Evolutionary conservation across 1,284 basidiomycete genomes (phyloP).

Genomic region (Hemileia vastatrix): DNA sequence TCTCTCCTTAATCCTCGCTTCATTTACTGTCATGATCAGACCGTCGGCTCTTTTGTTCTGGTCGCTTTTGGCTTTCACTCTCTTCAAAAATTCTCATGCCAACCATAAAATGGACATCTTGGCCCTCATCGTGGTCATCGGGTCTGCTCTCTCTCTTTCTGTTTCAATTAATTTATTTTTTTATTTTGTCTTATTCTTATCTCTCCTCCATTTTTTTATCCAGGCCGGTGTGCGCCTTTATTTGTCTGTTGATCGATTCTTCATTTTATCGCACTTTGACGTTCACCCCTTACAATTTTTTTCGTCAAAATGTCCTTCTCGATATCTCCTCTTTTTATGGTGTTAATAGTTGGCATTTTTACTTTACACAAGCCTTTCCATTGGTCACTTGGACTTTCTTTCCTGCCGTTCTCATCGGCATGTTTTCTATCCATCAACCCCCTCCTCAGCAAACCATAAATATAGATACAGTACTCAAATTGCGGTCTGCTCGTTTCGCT

Average conservation of each 20-base stretch:
- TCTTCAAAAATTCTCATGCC: slow-evolving; percentile 7
- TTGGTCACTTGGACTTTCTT: slow-evolving; percentile 49
- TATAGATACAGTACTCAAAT: not conserved
- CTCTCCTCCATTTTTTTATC: slow-evolving; percentile 4
- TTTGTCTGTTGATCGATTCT: slow-evolving; percentile 55
- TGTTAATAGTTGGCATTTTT: slow-evolving; percentile 74
- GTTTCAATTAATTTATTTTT: slow-evolving; percentile 13
- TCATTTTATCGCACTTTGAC: slow-evolving; percentile 59
- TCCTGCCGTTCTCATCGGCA: slow-evolving; percentile 20
- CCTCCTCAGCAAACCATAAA: not conserved
- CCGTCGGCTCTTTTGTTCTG: slow-evolving; percentile 19
- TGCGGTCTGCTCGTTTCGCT: slow-evolving; percentile 50
- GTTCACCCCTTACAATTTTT: slow-evolving; percentile 70
- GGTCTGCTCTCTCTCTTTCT: slow-evolving; percentile 32
- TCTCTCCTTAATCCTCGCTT: slow-evolving; percentile 25
- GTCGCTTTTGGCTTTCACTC: not conserved
- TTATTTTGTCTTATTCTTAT: slow-evolving; percentile 3
- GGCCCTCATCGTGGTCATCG: slow-evolving; percentile 4
- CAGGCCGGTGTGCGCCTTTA: slow-evolving; percentile 47
- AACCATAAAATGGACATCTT: slow-evolving; percentile 10
- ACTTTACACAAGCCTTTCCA: slow-evolving; percentile 74
- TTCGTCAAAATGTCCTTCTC: slow-evolving; percentile 63
- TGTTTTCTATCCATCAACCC: not conserved
- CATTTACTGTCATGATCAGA: slow-evolving; percentile 29
- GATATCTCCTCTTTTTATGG: slow-evolving; percentile 89